A percentile compares a stretch with the other conserved stretches of the same genome.
These are phyloP conservation scores for Barnettozyma populi DNA, from an alignment of 805 yeast genomes.

Conservation along the genomic window DNA sequence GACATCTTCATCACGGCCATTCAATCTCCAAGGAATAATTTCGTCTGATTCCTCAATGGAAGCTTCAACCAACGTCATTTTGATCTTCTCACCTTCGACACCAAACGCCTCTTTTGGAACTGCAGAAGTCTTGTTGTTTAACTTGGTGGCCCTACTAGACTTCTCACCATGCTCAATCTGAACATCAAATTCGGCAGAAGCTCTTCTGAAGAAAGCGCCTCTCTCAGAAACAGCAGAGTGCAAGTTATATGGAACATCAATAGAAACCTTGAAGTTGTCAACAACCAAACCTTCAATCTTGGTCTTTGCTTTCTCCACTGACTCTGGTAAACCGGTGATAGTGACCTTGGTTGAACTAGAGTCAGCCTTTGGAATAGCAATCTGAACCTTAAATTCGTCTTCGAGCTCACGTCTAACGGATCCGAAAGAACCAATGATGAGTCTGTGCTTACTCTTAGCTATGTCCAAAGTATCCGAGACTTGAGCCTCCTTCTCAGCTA, in stretches of 20 bases:
- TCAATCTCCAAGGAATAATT: slow-evolving; percentile 62
- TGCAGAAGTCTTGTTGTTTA: slow-evolving; percentile 38
- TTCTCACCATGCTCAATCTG: slow-evolving; percentile 55
- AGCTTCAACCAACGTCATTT: slow-evolving; percentile 42
- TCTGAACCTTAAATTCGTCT: slow-evolving; percentile 55
- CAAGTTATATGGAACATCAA: slow-evolving; percentile 51
- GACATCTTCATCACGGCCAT: slow-evolving; percentile 45
- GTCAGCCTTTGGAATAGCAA: slow-evolving; percentile 61
- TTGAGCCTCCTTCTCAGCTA: slow-evolving; percentile 58
- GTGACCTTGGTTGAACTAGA: slow-evolving; percentile 46
- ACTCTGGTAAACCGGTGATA: slow-evolving; percentile 62
- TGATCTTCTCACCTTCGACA: slow-evolving; percentile 31
- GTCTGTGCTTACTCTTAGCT: slow-evolving; percentile 69
- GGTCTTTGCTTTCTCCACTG: slow-evolving; percentile 55
- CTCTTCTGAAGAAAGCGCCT: slow-evolving; percentile 55
- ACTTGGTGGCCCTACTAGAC: slow-evolving; percentile 43
- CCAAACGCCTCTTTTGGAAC: slow-evolving; percentile 46
- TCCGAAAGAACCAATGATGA: slow-evolving; percentile 80
- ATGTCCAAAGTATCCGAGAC: slow-evolving; percentile 48
- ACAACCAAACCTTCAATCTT: slow-evolving; percentile 56
- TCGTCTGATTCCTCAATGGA: slow-evolving; percentile 26
- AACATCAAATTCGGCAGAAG: slow-evolving; percentile 47
- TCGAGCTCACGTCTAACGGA: slow-evolving; percentile 66
- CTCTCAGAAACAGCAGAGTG: slow-evolving; percentile 62
- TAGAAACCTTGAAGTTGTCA: slow-evolving; percentile 46